Evolutionary conservation across 2,329 filamentous ascomycete species (phyloP).

Genomic region (Aspergillus neoniger): DNA sequence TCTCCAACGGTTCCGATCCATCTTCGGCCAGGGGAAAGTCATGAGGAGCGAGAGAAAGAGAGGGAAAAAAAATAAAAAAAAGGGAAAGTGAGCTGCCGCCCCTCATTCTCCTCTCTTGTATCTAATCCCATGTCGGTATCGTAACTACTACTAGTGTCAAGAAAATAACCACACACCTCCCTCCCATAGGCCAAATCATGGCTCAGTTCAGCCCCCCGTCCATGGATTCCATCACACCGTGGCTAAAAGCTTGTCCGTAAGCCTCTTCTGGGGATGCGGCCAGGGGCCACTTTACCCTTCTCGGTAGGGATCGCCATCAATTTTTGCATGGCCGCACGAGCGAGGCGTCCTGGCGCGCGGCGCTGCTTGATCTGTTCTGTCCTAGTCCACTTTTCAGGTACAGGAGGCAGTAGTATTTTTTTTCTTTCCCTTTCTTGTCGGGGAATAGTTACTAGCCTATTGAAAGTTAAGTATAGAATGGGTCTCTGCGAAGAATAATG

Average conservation of each 20-base stretch:
- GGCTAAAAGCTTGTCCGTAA: slow-evolving; percentile 29
- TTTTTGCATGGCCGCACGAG: slow-evolving; percentile 7
- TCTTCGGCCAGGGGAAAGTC: too few relatives aligned
- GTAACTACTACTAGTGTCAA: slow-evolving; percentile 16
- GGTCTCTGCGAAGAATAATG: too few relatives aligned
- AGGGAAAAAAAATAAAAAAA: too few relatives aligned
- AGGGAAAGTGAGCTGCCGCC: too few relatives aligned
- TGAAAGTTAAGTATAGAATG: too few relatives aligned
- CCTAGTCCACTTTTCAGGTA: background rate
- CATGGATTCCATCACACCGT: slow-evolving; percentile 20
- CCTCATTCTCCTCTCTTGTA: too few relatives aligned
- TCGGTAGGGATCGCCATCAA: slow-evolving; percentile 18
- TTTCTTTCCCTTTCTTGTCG: too few relatives aligned
- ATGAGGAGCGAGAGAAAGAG: too few relatives aligned
- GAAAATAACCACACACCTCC: too few relatives aligned
- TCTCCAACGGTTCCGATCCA: background rate
- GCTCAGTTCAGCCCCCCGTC: background rate
- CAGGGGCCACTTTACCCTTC: slow-evolving; percentile 16
- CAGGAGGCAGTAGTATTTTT: too few relatives aligned
- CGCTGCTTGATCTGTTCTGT: background rate
- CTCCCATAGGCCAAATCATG: background rate
- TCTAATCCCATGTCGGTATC: background rate
- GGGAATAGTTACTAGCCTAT: too few relatives aligned
- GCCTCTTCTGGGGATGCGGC: slow-evolving; percentile 21
- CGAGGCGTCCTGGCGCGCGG: slow-evolving; percentile 2